These are phyloP conservation scores for Mallotus nudiflorus DNA, from an alignment of 345 rosid genomes.

Conservation along the genomic window DNA sequence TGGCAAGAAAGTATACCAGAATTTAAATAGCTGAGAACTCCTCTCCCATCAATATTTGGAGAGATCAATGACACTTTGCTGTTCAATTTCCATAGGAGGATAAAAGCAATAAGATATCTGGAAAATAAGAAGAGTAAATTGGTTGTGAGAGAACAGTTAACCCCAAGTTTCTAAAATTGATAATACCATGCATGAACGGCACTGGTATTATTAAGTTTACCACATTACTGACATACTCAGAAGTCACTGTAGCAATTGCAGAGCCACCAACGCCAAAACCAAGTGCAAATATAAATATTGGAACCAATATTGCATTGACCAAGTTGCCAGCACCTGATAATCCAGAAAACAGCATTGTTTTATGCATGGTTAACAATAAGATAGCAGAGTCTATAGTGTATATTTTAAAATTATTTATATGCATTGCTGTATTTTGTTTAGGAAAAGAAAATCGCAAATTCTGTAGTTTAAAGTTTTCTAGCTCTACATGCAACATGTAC, in stretches of 20 bases:
- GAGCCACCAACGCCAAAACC: conserved; percentile 83
- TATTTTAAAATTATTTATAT: no score
- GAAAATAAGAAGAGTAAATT: conserved; percentile 13
- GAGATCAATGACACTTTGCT: conserved; percentile 63
- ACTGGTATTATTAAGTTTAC: conserved; percentile 47
- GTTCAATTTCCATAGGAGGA: conserved; percentile 82
- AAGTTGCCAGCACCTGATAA: conserved; percentile 78
- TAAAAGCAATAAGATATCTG: conserved; percentile 81
- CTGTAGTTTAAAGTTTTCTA: no score
- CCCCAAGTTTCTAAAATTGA: conserved; percentile 6
- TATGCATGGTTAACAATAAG: conserved; percentile 13
- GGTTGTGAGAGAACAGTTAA: conserved; percentile 12
- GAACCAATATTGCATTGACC: conserved; percentile 73
- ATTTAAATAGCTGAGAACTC: conserved; percentile 57
- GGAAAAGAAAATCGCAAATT: no score
- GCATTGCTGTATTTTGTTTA: no score
- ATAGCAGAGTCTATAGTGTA: not conserved
- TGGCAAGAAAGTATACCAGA: conserved; percentile 54
- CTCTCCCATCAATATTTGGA: conserved; percentile 63
- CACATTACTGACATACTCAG: conserved; percentile 88
- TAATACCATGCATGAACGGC: conserved; percentile 12
- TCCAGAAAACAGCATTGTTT: conserved; percentile 20
- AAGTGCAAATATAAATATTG: conserved; percentile 66
- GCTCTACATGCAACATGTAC: not conserved
- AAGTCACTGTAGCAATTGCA: conserved; percentile 86